phyloP scores from a whole-genome alignment of 352 stramenopile species.

The Globisporangium rhizosaccharum region DNA sequence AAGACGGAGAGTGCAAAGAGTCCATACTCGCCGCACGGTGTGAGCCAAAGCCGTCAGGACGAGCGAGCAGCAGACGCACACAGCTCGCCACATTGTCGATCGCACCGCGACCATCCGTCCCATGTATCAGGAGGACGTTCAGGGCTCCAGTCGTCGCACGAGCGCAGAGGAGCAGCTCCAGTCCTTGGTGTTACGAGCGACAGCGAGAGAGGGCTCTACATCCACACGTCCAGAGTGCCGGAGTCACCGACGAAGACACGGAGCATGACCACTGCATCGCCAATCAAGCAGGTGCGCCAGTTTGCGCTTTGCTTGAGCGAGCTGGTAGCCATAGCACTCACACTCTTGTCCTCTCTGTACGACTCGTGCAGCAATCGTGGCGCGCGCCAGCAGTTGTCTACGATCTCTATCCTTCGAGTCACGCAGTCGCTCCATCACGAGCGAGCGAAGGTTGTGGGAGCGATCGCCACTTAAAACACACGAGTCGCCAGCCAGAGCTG shows the following conservation, averaged over 20 bases:
- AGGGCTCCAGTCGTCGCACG: no score
- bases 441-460: background rate
- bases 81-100: background rate
- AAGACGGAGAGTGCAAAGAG: conserved; percentile 5
- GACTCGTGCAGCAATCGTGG: conserved; percentile 9
- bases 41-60: background rate
- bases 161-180: background rate
- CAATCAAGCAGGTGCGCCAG: conserved; percentile 21
- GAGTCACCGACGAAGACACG: conserved; percentile 27
- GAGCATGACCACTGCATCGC: conserved; percentile 36
- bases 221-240: conserved; percentile 19
- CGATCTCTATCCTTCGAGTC: background rate
- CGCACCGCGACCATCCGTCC: background rate
- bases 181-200: background rate
- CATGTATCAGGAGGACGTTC: background rate
- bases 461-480: background rate
- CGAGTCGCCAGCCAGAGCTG: background rate
- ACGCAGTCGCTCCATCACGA: background rate
- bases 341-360: no score
- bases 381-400: conserved; percentile 3
- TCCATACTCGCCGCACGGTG: background rate
- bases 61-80: background rate
- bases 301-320: no score
- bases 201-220: conserved; percentile 15
- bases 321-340: no score